phyloP scores from a whole-genome alignment of 371 early-diverging fungal genomes.

The Smittium culicis region DNA sequence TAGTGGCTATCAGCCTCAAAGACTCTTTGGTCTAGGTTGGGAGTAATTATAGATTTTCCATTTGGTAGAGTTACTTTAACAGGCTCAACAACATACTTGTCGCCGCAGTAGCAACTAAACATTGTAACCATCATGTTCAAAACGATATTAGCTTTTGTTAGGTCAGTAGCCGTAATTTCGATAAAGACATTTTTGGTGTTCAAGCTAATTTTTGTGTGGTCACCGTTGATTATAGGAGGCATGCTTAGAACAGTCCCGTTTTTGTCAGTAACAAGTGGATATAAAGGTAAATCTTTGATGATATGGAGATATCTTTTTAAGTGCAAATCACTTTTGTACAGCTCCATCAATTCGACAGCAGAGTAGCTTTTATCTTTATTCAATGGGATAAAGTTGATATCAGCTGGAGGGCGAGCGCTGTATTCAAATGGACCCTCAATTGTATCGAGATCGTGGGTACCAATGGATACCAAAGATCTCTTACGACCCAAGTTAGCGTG shows the following conservation, averaged over 20 bases:
- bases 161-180: constrained; percentile 96
- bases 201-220: constrained; percentile 92
- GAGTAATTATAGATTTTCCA: constrained; percentile 49
- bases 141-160: constrained; percentile 85
- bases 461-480: constrained; percentile 94
- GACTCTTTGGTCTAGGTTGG: constrained; percentile 53
- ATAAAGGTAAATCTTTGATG: constrained; percentile 80
- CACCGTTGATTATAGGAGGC: constrained; percentile 99
- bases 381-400: constrained; percentile 89
- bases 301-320: constrained; percentile 86
- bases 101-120: constrained; percentile 84
- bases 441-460: constrained; percentile 98
- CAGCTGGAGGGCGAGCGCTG: constrained; percentile 74
- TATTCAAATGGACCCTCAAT: constrained; percentile 92
- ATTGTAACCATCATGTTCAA: constrained; percentile 86
- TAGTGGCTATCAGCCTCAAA: constrained; percentile 63
- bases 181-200: constrained; percentile 97
- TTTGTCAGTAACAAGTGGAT: constrained; percentile 84
- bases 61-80: constrained; percentile 82
- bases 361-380: constrained; percentile 81
- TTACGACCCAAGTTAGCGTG: constrained; percentile 94
- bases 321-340: constrained; percentile 75
- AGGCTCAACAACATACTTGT: constrained; percentile 84
- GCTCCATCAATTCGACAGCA: constrained; percentile 75
- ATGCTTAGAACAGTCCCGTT: constrained; percentile 79